Percentiles rank a stretch among this genome's conserved stretches.
Conservation (phyloP, 768 basidiomycete genomes). For the Dendrothele bispora region DNA sequence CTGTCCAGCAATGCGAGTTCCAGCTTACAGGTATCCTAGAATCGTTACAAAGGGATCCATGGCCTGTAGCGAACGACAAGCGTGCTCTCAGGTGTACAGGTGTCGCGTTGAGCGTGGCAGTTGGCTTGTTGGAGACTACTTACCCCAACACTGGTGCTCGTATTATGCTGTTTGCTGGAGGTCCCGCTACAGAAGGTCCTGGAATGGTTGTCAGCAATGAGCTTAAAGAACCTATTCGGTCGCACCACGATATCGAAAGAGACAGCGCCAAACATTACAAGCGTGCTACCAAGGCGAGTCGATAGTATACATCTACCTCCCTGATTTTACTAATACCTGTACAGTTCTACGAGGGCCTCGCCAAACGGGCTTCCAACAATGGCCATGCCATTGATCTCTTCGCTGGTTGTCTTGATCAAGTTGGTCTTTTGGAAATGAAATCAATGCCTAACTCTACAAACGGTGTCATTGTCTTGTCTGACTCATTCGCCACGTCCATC, state of each 20-base stretch:
- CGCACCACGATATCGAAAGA: constrained; percentile 97
- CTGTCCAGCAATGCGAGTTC: constrained; percentile 91
- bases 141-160: constrained; percentile 96
- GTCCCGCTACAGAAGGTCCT: constrained; percentile 94
- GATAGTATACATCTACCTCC: not conserved
- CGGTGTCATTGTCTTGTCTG: constrained; percentile 93
- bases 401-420: constrained; percentile 96
- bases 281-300: constrained; percentile 84
- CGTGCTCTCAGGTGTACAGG: constrained; percentile 93
- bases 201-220: constrained; percentile 96
- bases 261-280: constrained; percentile 98
- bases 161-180: constrained; percentile 95
- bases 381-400: constrained; percentile 96
- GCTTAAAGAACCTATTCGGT: constrained; percentile 94
- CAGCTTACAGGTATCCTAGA: constrained; percentile 94
- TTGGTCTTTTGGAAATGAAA: constrained; percentile 97
- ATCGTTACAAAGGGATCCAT: constrained; percentile 84
- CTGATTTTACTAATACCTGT: constrained; percentile 8
- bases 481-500: constrained; percentile 96
- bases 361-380: constrained; percentile 90
- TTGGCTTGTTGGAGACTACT: constrained; percentile 89
- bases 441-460: constrained; percentile 94
- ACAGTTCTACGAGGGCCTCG: constrained; percentile 94
- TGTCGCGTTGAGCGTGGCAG: constrained; percentile 90
- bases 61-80: constrained; percentile 96